Evolutionary conservation across 1,284 basidiomycete species (phyloP).

Genomic region (Mycena sp.): DNA sequence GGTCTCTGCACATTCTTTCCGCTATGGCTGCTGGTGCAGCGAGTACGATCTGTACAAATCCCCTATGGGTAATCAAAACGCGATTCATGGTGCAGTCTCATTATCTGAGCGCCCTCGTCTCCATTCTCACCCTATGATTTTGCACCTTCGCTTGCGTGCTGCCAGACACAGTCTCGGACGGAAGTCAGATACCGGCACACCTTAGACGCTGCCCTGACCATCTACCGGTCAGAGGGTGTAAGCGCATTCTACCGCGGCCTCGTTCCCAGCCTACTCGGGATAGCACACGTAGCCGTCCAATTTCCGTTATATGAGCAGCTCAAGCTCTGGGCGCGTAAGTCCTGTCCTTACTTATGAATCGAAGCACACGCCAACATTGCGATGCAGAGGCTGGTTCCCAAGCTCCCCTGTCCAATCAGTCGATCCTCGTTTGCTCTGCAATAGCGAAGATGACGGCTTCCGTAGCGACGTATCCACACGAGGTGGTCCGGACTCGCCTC

Average conservation of each 20-base stretch:
- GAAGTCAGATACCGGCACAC: conserved; percentile 88
- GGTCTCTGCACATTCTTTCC: conserved; percentile 88
- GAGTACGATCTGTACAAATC: conserved; percentile 92
- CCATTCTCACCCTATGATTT: conserved; percentile 12
- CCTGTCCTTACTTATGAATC: conserved; percentile 7
- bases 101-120: conserved; percentile 7
- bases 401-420: conserved; percentile 68
- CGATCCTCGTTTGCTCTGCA: conserved; percentile 89
- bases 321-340: conserved; percentile 85
- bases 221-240: conserved; percentile 87
- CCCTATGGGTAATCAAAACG: conserved; percentile 97
- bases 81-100: conserved; percentile 87
- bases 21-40: conserved; percentile 93
- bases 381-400: conserved; percentile 61
- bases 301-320: conserved; percentile 96
- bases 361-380: conserved; percentile 12
- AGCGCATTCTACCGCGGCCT: conserved; percentile 93
- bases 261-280: conserved; percentile 88
- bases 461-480: conserved; percentile 94
- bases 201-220: conserved; percentile 85
- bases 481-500: conserved; percentile 91
- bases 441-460: conserved; percentile 95
- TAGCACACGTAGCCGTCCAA: conserved; percentile 93
- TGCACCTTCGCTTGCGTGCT: conserved; percentile 9
- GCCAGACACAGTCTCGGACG: conserved; percentile 77